Percentiles rank a stretch among this genome's conserved stretches.
Evolutionary conservation across 805 yeast species (phyloP).

Genomic region (Jamesozyma hellenica): DNA sequence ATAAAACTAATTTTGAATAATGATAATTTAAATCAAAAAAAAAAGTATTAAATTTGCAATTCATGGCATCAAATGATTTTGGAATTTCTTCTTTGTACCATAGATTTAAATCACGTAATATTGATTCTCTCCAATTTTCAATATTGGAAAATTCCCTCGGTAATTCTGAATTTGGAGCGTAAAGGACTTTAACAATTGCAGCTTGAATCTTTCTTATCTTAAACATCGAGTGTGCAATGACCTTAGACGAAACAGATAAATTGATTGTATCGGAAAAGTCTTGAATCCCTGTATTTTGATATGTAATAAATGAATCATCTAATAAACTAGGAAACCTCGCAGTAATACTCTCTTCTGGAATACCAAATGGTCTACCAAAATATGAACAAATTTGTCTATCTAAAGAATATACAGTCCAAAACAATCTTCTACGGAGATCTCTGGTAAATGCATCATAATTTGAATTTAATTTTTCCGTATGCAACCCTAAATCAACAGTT

Average conservation of each 20-base stretch:
- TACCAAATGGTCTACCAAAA: conserved; percentile 79
- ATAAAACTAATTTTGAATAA: conserved; percentile 60
- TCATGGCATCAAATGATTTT: conserved; percentile 46
- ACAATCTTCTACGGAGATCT: conserved; percentile 65
- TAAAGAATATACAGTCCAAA: conserved; percentile 83
- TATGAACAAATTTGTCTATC: conserved; percentile 83
- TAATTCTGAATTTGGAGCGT: conserved; percentile 54
- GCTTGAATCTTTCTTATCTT: conserved; percentile 65
- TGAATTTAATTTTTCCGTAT: conserved; percentile 45
- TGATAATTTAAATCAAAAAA: conserved; percentile 68
- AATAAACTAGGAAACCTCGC: conserved; percentile 62
- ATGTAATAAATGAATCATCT: conserved; percentile 58
- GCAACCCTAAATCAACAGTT: conserved; percentile 78
- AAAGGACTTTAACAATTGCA: conserved; percentile 60
- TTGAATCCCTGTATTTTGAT: conserved; percentile 24
- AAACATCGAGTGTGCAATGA: conserved; percentile 57
- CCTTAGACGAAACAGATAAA: conserved; percentile 52
- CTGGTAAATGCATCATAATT: conserved; percentile 43
- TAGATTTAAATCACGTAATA: conserved; percentile 40
- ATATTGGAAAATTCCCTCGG: conserved; percentile 51
- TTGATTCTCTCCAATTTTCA: conserved; percentile 53
- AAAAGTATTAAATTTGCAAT: conserved; percentile 62
- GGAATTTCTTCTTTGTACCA: conserved; percentile 56
- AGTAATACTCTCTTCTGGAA: conserved; percentile 69
- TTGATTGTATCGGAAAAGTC: conserved; percentile 35